Evolutionary conservation across 176 grass and related monocot genomes (phyloP).

Genomic region (Hsuehochloa calcarea): DNA sequence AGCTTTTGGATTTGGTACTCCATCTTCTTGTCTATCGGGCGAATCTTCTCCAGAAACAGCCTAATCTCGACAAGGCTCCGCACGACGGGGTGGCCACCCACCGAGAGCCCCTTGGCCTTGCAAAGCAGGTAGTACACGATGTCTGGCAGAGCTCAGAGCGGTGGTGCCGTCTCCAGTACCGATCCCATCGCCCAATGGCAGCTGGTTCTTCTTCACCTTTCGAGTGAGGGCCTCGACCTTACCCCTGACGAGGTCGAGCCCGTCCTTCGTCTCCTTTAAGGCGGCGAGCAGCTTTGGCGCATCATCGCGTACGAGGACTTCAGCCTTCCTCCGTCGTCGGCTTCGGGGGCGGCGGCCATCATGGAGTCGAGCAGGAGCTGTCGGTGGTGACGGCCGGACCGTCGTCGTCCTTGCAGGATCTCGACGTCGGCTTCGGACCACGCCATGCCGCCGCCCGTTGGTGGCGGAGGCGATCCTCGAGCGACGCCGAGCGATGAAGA

Average conservation of each 20-base stretch:
- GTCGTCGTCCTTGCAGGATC: no score
- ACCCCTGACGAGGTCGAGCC: conserved; percentile 57
- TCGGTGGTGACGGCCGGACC: no score
- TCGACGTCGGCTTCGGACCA: no score
- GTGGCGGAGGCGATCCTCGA: no score
- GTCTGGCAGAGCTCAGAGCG: conserved; percentile 70
- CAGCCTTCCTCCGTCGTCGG: no score
- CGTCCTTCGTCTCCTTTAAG: conserved; percentile 84
- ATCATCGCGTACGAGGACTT: conserved; percentile 33
- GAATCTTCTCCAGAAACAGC: conserved; percentile 93
- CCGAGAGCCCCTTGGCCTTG: conserved; percentile 83
- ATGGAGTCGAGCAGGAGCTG: no score
- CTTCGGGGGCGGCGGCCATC: no score
- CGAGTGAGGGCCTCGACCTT: conserved; percentile 61
- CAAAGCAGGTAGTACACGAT: conserved; percentile 80
- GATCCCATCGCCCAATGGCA: conserved; percentile 64
- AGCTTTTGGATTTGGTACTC: conserved; percentile 93
- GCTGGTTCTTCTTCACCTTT: conserved; percentile 67
- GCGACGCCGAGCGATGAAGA: no score
- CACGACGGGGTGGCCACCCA: conserved; percentile 63
- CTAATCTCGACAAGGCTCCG: conserved; percentile 74
- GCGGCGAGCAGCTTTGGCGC: conserved; percentile 54
- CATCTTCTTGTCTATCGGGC: conserved; percentile 75
- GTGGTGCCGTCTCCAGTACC: conserved; percentile 78
- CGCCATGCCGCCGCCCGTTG: no score